Evolutionary conservation across 2,329 filamentous ascomycete genomes (phyloP), one percentile per base, ranked within the genome.

Genomic region (Fulvia fulva): DNA sequence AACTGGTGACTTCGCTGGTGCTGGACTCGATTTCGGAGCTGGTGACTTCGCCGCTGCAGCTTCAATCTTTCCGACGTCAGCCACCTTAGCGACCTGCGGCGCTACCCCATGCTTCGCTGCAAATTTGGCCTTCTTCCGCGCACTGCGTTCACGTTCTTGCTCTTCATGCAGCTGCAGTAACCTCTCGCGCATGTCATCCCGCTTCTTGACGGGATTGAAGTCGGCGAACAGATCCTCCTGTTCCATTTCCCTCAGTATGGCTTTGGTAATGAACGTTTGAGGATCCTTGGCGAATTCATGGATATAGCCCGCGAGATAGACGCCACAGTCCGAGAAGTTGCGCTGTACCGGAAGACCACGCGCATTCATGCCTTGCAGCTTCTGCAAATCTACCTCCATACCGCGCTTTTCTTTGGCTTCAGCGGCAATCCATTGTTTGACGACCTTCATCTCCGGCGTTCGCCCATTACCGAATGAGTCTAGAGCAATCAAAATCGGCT

Each of bases 291-390:
- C 81, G 63, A 99, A 96, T 63, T 89, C 86, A 63, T 91, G 83
- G 54, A 96, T 80, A 68, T 97, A 99, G 2, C 87, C 88, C 3
- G 97, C 77, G 2, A 97, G 77, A 66, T 89, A 99, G 0, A 97
- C 77, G 8, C 94, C 94, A 68, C 94, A 99, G 71, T 99, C 94
- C 61, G 84, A 92, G 65, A 82, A 89, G 69, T 99, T 97, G 51
- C 84, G 76, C 72, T 99, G 94, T 60, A 83, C 76, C 0, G 94
- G 93, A 14, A 97, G 87, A 7, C 82, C 80, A 59, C 83, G 88
- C 4, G 89, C 90, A 41, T 85, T 91, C 78, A 89, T 85, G 3
- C 83, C 84, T 61, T 78, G 77, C 55, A 84, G 74, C 11, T 74
- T 66, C 5, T 71, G 73, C n/a, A 73, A 70, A 11, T 78, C 71